A percentile compares a stretch with the other conserved stretches of the same genome.
Evolutionary conservation across 805 yeast species (phyloP).

Genomic region (Ogataea methanolica): DNA sequence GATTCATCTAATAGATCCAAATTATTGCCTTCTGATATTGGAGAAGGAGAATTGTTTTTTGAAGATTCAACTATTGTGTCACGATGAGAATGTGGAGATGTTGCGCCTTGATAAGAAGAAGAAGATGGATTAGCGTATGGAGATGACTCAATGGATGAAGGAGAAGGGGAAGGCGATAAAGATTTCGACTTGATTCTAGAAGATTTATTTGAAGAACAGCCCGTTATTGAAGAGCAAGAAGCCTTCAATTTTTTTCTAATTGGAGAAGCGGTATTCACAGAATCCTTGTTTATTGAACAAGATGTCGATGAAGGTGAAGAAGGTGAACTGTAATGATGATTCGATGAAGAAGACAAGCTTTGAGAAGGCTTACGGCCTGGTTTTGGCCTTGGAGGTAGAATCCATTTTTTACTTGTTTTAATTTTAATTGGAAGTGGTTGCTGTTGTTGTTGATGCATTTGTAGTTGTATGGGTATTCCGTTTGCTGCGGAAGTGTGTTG

Average conservation of each 20-base stretch:
- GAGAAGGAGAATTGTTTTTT: neutral
- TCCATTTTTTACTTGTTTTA: conserved; percentile 76
- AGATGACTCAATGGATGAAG: conserved; percentile 1
- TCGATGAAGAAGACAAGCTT: neutral
- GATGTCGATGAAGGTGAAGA: too few relatives aligned
- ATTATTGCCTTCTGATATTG: neutral
- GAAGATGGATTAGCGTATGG: neutral
- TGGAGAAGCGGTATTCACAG: conserved; percentile 1
- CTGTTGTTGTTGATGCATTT: too few relatives aligned
- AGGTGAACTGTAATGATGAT: too few relatives aligned
- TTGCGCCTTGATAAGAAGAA: neutral
- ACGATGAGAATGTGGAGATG: neutral
- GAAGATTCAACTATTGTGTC: conserved; percentile 3
- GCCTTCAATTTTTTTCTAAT: conserved; percentile 4
- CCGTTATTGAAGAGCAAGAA: neutral
- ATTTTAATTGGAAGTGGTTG: conserved; percentile 25
- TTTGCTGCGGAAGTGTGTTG: neutral
- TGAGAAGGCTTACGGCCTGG: conserved; percentile 56
- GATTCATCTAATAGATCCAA: conserved; percentile 11
- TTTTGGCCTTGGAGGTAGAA: conserved; percentile 79
- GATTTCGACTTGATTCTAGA: neutral
- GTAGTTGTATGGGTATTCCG: too few relatives aligned
- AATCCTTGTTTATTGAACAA: too few relatives aligned
- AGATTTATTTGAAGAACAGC: neutral
- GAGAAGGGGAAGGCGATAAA: neutral